phyloP scores from a whole-genome alignment of 345 rosid species.

The Salix viminalis region DNA sequence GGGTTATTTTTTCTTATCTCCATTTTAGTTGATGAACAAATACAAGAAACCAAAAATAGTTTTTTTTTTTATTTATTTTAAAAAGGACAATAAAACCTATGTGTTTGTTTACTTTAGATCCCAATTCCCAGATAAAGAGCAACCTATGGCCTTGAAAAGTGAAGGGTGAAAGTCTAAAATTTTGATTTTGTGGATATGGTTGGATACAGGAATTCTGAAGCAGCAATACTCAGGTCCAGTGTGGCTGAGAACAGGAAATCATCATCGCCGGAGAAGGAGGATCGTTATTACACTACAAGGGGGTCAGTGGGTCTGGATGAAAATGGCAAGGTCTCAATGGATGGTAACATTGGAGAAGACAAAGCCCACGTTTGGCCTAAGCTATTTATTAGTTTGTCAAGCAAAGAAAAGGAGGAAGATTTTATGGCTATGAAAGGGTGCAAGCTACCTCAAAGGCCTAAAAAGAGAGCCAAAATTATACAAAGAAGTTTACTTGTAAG shows the following conservation, averaged over 20 bases:
- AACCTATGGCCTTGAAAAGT: not conserved
- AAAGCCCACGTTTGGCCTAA: constrained; percentile 57
- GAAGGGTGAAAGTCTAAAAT: not conserved
- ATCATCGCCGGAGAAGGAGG: constrained; percentile 57
- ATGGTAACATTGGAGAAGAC: constrained; percentile 41
- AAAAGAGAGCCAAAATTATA: constrained; percentile 62
- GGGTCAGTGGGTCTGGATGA: constrained; percentile 48
- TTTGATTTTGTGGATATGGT: not conserved
- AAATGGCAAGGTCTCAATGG: constrained; percentile 39
- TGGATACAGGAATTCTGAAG: constrained; percentile 53
- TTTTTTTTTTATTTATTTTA: no score
- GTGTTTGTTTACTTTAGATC: not conserved
- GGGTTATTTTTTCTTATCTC: not conserved
- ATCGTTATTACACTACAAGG: constrained; percentile 54
- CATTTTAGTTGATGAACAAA: constrained; percentile 31
- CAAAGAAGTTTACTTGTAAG: constrained; percentile 70
- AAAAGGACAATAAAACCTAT: not conserved
- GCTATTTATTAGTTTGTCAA: constrained; percentile 49
- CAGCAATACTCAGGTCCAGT: constrained; percentile 30
- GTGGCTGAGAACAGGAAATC: constrained; percentile 36
- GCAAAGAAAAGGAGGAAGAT: constrained; percentile 78
- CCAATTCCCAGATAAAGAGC: not conserved
- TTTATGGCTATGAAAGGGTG: constrained; percentile 80
- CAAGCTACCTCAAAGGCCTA: constrained; percentile 72
- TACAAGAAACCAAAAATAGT: not conserved